Evolutionary conservation across 2,329 filamentous ascomycete species (phyloP).

Genomic region (Diaporthe citri): DNA sequence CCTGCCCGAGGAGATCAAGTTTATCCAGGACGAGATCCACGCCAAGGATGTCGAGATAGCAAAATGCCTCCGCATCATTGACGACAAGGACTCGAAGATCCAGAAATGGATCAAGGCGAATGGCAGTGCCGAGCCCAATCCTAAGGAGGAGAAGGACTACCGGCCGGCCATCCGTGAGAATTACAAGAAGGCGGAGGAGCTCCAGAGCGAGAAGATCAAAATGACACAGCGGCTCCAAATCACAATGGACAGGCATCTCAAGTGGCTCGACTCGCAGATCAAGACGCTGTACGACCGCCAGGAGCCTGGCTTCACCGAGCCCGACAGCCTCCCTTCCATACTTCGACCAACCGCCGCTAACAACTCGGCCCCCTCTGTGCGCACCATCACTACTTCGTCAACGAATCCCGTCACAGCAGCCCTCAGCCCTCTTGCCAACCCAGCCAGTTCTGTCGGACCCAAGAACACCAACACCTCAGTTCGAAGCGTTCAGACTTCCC

Average conservation of each 20-base stretch:
- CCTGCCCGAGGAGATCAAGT: slow-evolving; percentile 84
- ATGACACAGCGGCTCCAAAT: slow-evolving; percentile 74
- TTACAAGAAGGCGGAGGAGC: slow-evolving; percentile 75
- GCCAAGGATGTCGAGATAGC: slow-evolving; percentile 82
- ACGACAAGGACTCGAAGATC: slow-evolving; percentile 78
- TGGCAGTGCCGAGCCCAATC: slow-evolving; percentile 79
- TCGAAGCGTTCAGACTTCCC: slow-evolving; percentile 62
- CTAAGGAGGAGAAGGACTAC: slow-evolving; percentile 76
- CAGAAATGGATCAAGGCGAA: slow-evolving; percentile 86
- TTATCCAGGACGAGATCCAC: slow-evolving; percentile 85
- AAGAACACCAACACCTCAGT: slow-evolving; percentile 61
- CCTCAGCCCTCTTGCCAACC: slow-evolving; percentile 53
- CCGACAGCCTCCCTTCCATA: slow-evolving; percentile 73
- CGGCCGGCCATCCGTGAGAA: slow-evolving; percentile 75
- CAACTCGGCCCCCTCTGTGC: slow-evolving; percentile 55
- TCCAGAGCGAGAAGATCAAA: slow-evolving; percentile 81
- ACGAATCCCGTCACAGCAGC: slow-evolving; percentile 52
- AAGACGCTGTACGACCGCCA: slow-evolving; percentile 71
- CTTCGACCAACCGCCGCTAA: slow-evolving; percentile 70
- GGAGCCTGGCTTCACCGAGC: slow-evolving; percentile 72
- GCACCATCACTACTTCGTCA: slow-evolving; percentile 58
- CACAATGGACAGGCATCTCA: slow-evolving; percentile 73
- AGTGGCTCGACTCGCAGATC: slow-evolving; percentile 72
- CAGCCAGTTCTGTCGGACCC: slow-evolving; percentile 57
- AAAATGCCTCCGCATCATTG: slow-evolving; percentile 77